phyloP scores from a whole-genome alignment of 352 stramenopile species.

The Nothophytophthora sp. region DNA sequence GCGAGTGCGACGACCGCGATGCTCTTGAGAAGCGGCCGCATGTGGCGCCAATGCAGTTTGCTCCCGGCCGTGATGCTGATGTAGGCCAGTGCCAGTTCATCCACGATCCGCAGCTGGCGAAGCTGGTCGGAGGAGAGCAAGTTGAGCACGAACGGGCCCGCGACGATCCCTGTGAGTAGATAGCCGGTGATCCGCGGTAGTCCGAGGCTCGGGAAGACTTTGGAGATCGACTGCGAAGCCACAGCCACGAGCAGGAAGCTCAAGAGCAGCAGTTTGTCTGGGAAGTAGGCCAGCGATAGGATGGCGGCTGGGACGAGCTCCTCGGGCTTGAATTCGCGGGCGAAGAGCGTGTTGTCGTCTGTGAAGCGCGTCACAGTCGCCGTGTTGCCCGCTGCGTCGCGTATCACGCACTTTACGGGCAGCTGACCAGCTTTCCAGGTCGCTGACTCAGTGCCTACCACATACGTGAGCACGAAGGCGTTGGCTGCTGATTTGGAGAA shows the following conservation, averaged over 20 bases:
- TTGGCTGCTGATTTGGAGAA: conserved; percentile 47
- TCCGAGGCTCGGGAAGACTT: conserved; percentile 57
- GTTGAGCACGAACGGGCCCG: conserved; percentile 67
- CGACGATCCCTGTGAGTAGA: conserved; percentile 61
- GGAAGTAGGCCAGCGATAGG: conserved; percentile 56
- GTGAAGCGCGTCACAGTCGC: conserved; percentile 60
- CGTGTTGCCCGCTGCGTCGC: conserved; percentile 52
- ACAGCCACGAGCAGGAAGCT: conserved; percentile 65
- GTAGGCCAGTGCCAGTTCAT: conserved; percentile 68
- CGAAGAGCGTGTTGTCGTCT: conserved; percentile 65
- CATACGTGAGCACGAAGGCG: conserved; percentile 60
- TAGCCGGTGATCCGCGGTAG: conserved; percentile 70
- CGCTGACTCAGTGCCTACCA: conserved; percentile 50
- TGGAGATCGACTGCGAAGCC: conserved; percentile 60
- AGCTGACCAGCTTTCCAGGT: conserved; percentile 65
- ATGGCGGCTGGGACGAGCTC: conserved; percentile 51
- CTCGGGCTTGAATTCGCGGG: conserved; percentile 60
- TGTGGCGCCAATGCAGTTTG: conserved; percentile 66
- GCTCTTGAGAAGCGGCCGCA: conserved; percentile 63
- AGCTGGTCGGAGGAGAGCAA: conserved; percentile 48
- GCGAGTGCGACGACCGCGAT: conserved; percentile 53
- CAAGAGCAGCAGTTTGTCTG: conserved; percentile 47
- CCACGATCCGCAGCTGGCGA: conserved; percentile 52
- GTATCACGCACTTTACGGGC: conserved; percentile 47
- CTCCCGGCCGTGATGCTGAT: conserved; percentile 62